Evolutionary conservation across 768 basidiomycete genomes (phyloP).

Genomic region (Psilocybe azurescens): DNA sequence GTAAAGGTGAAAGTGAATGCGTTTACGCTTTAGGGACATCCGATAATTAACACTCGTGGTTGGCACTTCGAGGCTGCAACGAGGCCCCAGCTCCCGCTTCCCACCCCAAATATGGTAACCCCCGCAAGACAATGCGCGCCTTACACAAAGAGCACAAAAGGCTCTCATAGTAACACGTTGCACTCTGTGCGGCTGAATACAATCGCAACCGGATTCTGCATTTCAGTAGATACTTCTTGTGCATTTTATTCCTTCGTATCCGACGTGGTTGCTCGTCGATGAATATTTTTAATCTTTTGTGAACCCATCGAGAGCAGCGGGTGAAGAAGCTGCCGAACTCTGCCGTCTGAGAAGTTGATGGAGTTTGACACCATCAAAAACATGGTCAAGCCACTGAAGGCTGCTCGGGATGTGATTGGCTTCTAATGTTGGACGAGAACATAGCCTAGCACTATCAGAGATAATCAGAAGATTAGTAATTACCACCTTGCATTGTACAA

Average conservation of each 20-base stretch:
- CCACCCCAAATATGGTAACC: constrained; percentile 38
- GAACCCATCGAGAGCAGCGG: background rate
- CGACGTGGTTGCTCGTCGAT: background rate
- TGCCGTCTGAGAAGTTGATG: background rate
- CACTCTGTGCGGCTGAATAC: background rate
- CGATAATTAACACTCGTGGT: constrained; percentile 24
- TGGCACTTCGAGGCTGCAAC: background rate
- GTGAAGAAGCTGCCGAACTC: background rate
- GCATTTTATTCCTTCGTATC: background rate
- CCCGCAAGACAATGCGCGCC: background rate
- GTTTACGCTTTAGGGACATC: constrained; percentile 32
- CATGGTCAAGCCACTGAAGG: no score
- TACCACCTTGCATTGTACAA: background rate
- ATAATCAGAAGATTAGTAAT: background rate
- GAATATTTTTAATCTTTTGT: constrained; percentile 1
- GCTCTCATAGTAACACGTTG: constrained; percentile 1
- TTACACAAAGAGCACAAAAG: constrained; percentile 21
- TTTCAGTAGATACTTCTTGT: background rate
- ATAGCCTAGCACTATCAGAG: background rate
- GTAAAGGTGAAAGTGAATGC: constrained; percentile 25
- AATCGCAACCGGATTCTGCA: background rate
- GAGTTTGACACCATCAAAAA: no score
- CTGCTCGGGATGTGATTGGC: no score
- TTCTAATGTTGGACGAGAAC: no score
- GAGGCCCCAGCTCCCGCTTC: constrained; percentile 34